These are phyloP conservation scores for Megacollybia marginata DNA, from an alignment of 768 basidiomycete genomes.

Conservation along the genomic window DNA sequence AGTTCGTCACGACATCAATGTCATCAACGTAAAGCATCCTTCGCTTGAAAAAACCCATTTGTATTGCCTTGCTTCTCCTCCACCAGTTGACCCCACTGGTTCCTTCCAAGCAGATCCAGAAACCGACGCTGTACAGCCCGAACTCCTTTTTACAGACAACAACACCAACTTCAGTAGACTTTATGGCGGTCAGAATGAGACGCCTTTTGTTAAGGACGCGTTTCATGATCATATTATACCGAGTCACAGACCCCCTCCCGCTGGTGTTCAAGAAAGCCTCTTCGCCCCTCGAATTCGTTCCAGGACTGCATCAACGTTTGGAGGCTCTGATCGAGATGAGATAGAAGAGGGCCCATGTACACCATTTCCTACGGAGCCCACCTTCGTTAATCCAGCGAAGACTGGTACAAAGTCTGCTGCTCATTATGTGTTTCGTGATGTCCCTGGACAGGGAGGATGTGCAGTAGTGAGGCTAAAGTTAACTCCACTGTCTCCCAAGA, in stretches of 20 bases:
- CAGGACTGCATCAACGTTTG: conserved; percentile 37
- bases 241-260: conserved; percentile 63
- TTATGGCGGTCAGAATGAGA: conserved; percentile 82
- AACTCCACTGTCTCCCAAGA: conserved; percentile 67
- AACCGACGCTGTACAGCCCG: conserved; percentile 67
- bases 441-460: conserved; percentile 89
- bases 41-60: conserved; percentile 70
- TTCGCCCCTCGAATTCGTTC: conserved; percentile 45
- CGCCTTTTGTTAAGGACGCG: conserved; percentile 87
- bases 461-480: conserved; percentile 92
- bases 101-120: conserved; percentile 57
- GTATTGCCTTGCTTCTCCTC: conserved; percentile 88
- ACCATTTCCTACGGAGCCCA: conserved; percentile 42
- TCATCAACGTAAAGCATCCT: conserved; percentile 68
- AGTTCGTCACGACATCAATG: conserved; percentile 43
- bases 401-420: conserved; percentile 90
- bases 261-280: conserved; percentile 29
- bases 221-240: conserved; percentile 98
- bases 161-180: conserved; percentile 92
- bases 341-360: conserved; percentile 52
- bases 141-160: conserved; percentile 92
- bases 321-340: conserved; percentile 27
- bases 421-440: conserved; percentile 81
- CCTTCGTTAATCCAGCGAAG: conserved; percentile 81
- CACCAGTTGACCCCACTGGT: conserved; percentile 73